Conservation (phyloP, 2,329 filamentous ascomycete genomes). For the Cordyceps pruinosa region DNA sequence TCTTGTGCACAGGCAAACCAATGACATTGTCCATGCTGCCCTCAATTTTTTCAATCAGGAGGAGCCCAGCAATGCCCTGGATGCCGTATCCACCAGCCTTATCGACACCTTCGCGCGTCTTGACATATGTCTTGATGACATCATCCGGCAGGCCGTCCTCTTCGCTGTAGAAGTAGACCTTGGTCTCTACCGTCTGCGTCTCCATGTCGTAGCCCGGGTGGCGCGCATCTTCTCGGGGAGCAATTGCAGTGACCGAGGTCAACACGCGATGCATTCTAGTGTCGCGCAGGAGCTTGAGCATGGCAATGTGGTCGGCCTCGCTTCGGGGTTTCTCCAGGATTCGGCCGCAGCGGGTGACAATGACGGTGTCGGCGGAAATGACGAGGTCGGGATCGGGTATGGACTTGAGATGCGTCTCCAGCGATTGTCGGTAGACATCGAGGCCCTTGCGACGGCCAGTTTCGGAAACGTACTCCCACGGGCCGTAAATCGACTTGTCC, state of each 20-base stretch:
- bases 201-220: conserved; percentile 82
- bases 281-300: conserved; percentile 78
- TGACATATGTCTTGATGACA: conserved; percentile 70
- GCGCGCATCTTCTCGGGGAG: conserved; percentile 70
- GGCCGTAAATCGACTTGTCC: conserved; percentile 63
- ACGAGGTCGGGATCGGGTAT: conserved; percentile 71
- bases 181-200: conserved; percentile 80
- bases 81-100: conserved; percentile 96
- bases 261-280: conserved; percentile 72
- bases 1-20: conserved; percentile 74
- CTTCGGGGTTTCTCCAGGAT: conserved; percentile 88
- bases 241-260: conserved; percentile 78
- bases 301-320: conserved; percentile 73
- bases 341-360: conserved; percentile 65
- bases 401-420: conserved; percentile 37
- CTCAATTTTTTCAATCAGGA: conserved; percentile 83
- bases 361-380: conserved; percentile 84
- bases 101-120: conserved; percentile 84
- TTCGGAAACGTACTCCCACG: conserved; percentile 84
- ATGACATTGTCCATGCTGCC: conserved; percentile 92
- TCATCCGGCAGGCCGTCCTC: conserved; percentile 61
- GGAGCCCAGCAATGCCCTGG: conserved; percentile 78
- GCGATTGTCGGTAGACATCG: conserved; percentile 53
- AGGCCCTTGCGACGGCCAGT: conserved; percentile 81
- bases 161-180: conserved; percentile 73